Conservation (phyloP, 441 rosid genomes). For the Erysimum cheiri region DNA sequence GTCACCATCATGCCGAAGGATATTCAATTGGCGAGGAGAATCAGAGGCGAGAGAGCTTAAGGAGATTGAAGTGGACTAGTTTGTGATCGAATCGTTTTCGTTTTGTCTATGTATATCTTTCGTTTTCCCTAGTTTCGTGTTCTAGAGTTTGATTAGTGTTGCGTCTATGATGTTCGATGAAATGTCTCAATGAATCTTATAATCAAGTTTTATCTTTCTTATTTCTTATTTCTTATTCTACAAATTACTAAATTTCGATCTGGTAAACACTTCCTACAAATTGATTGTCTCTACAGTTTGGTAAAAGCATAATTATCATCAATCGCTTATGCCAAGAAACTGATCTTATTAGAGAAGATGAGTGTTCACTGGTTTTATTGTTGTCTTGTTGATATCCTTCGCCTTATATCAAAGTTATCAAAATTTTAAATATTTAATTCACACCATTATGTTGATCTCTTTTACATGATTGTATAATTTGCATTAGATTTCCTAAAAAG, state of each 20-base stretch:
- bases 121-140: neutral
- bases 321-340: no score
- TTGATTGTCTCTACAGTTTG: no score
- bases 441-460: neutral
- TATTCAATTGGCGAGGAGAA: conserved; percentile 59
- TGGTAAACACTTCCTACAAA: no score
- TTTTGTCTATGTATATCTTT: neutral
- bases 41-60: conserved; percentile 56
- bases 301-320: no score
- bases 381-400: no score
- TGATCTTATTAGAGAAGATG: no score
- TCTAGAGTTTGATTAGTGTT: neutral
- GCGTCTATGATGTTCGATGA: conserved; percentile 12
- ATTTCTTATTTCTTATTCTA: neutral
- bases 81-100: neutral
- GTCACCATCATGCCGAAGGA: conserved; percentile 67
- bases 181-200: conserved; percentile 5
- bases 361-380: no score
- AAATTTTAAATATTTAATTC: no score
- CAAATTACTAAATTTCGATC: neutral
- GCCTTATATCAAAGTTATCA: no score
- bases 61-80: no score
- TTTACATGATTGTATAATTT: neutral
- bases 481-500: neutral
- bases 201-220: neutral